Evolutionary conservation across 148 eudicot species (phyloP).

Genomic region (Arbutus unedo): DNA sequence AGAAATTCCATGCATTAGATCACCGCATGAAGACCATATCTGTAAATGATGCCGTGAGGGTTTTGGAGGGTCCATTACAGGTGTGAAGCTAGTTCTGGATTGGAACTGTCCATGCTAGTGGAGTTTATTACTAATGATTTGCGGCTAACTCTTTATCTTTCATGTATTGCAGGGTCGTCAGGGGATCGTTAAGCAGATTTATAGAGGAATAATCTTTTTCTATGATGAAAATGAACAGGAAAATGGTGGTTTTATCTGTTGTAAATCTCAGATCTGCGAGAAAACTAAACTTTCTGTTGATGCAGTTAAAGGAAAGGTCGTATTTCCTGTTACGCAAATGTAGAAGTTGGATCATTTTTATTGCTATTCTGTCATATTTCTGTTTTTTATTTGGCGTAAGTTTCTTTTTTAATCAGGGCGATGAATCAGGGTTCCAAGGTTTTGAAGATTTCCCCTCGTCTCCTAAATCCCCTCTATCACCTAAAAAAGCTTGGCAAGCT

Average conservation of each 20-base stretch:
- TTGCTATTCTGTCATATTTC: not conserved
- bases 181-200: constrained; percentile 80
- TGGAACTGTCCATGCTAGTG: not conserved
- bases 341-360: not conserved
- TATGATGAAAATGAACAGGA: constrained; percentile 74
- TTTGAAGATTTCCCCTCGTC: constrained; percentile 69
- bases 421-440: constrained; percentile 47
- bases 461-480: constrained; percentile 77
- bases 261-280: constrained; percentile 65
- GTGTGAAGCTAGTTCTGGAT: constrained; percentile 31
- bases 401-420: constrained; percentile 35
- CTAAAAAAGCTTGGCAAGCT: constrained; percentile 57
- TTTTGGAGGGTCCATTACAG: constrained; percentile 80
- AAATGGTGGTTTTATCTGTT: constrained; percentile 68
- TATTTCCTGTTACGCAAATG: constrained; percentile 11
- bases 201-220: constrained; percentile 67
- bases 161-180: constrained; percentile 59
- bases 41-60: constrained; percentile 54
- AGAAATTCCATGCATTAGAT: constrained; percentile 77
- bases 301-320: constrained; percentile 64
- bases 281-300: constrained; percentile 53
- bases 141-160: not conserved
- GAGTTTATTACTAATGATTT: not conserved
- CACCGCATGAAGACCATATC: constrained; percentile 62
- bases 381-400: not conserved